Evolutionary conservation across 805 yeast genomes (phyloP), one percentile per base, ranked within the genome.

Genomic region (Schwanniomyces vanrijiae): DNA sequence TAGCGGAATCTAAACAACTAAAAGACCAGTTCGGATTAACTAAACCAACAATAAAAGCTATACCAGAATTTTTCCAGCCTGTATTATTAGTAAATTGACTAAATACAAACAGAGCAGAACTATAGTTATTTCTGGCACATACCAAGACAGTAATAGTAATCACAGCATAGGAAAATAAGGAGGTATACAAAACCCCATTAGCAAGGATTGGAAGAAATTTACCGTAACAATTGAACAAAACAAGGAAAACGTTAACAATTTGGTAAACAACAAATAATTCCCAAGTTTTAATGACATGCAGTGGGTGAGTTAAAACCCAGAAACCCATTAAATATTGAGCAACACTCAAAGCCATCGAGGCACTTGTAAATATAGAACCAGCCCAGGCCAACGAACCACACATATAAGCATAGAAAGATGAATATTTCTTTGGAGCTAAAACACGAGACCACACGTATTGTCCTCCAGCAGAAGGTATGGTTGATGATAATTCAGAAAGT

Each of bases 21-120:
- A 83, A 83, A 8, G 84, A 79, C 87, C 87, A 84, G 46, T 81
- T 78, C 5, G 88, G 86, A 59, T 83, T 83, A 53, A 84, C 77
- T 41, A 84, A 64, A n/a, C 90, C 89, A n/a, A 82, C 80, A 46
- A 84, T 75, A 59, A 83, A 81, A 0, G 87, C 85, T 61, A 83
- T 75, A 24, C 79, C 88, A 1, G 78, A 53, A 2, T 78, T 69
- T 8, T 68, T 53, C 86, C 88, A 83, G 34, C 88, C 88, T 0
- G 87, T 81, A 25, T 67, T 74, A 57, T 81, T 81, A 28, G 72
- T 62, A 51, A 81, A 82, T 18, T 73, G 69, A 3, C 65, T 72
- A 61, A 84, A 84, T 19, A 83, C 86, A 52, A 77, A 81, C 4
- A 60, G 46, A 0, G 86, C 75, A 9, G 68, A 29, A 50, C 81